Evolutionary conservation across 2,329 filamentous ascomycete species (phyloP), one percentile per base, ranked within the genome.

Genomic region (Ophiostoma australiae): DNA sequence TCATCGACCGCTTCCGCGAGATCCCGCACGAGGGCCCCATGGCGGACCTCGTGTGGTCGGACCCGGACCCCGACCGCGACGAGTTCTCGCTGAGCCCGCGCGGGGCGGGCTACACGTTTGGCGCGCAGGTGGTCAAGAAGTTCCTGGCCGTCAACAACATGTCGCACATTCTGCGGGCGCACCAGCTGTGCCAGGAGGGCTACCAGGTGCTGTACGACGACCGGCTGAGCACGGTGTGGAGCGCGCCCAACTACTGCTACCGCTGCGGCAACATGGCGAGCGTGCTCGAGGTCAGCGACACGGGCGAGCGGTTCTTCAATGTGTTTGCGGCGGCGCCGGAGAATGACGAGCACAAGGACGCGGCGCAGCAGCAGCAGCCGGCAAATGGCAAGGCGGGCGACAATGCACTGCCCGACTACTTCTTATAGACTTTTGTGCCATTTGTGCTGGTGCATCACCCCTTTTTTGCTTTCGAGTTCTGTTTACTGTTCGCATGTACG

Each of bases 11-110:
- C 66, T 99, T 98, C 84, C 90, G 95, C 75, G 95, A 99, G 79
- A 99, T 99, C 72, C 95, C 95, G 5, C 95, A 99, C 81, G 95
- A 99, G 81, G 95, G 95, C 0, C 95, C 95, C 44, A 99, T 99
- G 95, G 95, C 95, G n/a, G 95, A 99, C 80, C 84, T 99, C 5
- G 95, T 99, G 41, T 99, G 95, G 95, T 97, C 93, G 27, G 95
- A 99, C 79, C 95, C 95, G 0, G 95, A 99, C 79, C 91, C 92
- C n/a, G 95, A 99, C 76, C 88, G 94, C 71, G 95, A 99, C 81
- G 95, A 99, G 80, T 99, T 99, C 81, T 96, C 92, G 7, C 86
- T 99, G 20, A 96, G 92, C 8, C 95, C 95, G 2, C 87, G 95
- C 73, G 95, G 95, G 63, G 95, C 95, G 27, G 95, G 95, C 33